These are phyloP conservation scores for Aspergillus sp. DNA, from an alignment of 2,329 filamentous ascomycete species.

Conservation along the genomic window DNA sequence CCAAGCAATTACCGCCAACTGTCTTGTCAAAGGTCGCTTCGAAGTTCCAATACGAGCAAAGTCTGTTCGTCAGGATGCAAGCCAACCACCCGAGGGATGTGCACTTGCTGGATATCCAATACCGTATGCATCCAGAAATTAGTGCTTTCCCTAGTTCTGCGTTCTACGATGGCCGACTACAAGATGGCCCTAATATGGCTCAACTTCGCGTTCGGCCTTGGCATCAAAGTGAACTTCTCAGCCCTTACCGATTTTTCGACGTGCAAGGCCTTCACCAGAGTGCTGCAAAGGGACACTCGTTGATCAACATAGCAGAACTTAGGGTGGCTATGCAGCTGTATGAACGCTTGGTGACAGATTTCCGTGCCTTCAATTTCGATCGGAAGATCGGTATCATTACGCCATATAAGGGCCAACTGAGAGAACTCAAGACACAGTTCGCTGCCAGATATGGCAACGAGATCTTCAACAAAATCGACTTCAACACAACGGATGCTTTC, in stretches of 20 bases:
- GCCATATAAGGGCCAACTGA: conserved; percentile 92
- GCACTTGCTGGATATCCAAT: conserved; percentile 94
- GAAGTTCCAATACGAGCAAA: conserved; percentile 93
- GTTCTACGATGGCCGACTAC: conserved; percentile 86
- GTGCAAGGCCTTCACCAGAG: conserved; percentile 83
- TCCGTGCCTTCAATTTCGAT: conserved; percentile 66
- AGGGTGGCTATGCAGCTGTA: conserved; percentile 85
- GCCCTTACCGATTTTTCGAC: conserved; percentile 96
- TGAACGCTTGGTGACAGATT: conserved; percentile 74
- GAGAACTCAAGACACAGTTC: conserved; percentile 76
- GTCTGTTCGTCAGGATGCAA: conserved; percentile 97
- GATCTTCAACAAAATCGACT: conserved; percentile 81
- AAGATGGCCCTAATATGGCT: conserved; percentile 84
- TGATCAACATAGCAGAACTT: conserved; percentile 85
- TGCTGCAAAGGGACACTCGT: conserved; percentile 80
- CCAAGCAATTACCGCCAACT: conserved; percentile 93
- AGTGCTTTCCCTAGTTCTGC: conserved; percentile 84
- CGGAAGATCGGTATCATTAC: conserved; percentile 96
- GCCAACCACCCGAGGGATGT: conserved; percentile 84
- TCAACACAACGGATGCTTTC: conserved; percentile 98
- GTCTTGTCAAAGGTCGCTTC: conserved; percentile 93
- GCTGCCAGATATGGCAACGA: conserved; percentile 68
- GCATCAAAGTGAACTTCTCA: conserved; percentile 79
- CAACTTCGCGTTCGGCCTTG: conserved; percentile 74
- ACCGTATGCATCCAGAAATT: conserved; percentile 98